Base-by-base conservation (phyloP, 2,329 filamentous ascomycete genomes). In the Elsinoe perseae region DNA sequence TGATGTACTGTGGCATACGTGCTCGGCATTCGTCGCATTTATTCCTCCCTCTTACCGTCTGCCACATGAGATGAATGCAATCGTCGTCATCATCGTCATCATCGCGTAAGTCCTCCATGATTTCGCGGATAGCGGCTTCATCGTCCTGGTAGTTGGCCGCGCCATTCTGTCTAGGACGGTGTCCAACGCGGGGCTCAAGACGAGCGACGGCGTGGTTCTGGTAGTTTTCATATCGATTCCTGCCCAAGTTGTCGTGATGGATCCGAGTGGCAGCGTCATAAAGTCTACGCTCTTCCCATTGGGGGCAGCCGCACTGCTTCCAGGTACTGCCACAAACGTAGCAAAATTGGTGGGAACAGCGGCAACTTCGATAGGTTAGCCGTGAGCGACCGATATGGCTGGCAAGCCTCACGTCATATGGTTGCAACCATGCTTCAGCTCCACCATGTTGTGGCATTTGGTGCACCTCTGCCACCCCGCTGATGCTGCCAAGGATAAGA, bases 401-500 rank as follows among this genome's bases (percentile, higher is more conserved):
- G 16, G n/a, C 7, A 18, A 18, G 74, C n/a, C 76, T 64, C 61
- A 82, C 80, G 59, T 79, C 3, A 83, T 83, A 50, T 83, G 80
- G 50, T 78, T 70, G 58, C 81, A 83, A 1, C 81, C 80, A 1
- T 32, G 18, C 0, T 64, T 32, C 0, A 80, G 65, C 65, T 82
- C 78, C 0, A 84, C 70, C 14, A 83, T 32, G 1, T 68, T 57
- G 1, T 60, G 61, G 60, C 81, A 84, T 0, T 60, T 57, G 2
- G 63, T 64, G 57, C 80, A 84, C 1, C 73, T 68, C 62, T 79
- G 74, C 80, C 80, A 83, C 1, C 73, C 70, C 4, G 77, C 66
- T 4, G 69, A 58, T 0, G 59, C 55, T 0, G 77, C 79, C 0
- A 76, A 44, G 0, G 63, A 56, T 0, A 80, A 60, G 1, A 80